These are phyloP conservation scores for Colletotrichum sp. DNA, from an alignment of 2,329 filamentous ascomycete species.

Conservation along the genomic window DNA sequence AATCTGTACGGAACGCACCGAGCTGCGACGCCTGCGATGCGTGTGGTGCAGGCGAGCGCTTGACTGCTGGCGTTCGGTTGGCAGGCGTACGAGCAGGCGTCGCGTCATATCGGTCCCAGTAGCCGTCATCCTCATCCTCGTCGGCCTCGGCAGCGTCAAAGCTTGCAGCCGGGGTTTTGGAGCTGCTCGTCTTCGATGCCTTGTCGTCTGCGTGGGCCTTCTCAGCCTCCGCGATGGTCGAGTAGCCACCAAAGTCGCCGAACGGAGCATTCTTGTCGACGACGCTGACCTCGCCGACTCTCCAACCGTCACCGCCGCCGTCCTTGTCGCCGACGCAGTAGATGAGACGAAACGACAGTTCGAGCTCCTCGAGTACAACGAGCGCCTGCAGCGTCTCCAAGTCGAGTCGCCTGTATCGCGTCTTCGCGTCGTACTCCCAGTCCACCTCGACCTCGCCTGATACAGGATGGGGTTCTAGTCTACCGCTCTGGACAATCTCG, in stretches of 20 bases:
- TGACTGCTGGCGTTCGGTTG: constrained; percentile 51
- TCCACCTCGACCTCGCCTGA: constrained; percentile 82
- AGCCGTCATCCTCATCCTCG: constrained; percentile 75
- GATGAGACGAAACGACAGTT: constrained; percentile 68
- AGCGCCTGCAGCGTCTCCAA: constrained; percentile 76
- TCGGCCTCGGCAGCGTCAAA: constrained; percentile 31
- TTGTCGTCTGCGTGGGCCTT: constrained; percentile 49
- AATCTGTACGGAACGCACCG: constrained; percentile 30
- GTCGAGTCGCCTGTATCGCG: constrained; percentile 72
- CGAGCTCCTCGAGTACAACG: constrained; percentile 65
- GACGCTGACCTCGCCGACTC: constrained; percentile 71
- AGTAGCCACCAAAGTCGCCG: constrained; percentile 53
- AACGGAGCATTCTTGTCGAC: constrained; percentile 64
- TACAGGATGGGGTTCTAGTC: constrained; percentile 79
- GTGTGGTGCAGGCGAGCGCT: constrained; percentile 66
- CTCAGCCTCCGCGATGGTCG: constrained; percentile 66
- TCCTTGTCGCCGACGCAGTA: constrained; percentile 72
- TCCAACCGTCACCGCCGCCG: constrained; percentile 70
- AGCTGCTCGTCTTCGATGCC: constrained; percentile 24
- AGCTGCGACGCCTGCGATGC: constrained; percentile 25
- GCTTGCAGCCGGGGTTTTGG: constrained; percentile 12
- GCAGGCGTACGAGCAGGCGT: constrained; percentile 64
- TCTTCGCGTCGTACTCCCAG: constrained; percentile 67
- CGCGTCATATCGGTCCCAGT: constrained; percentile 80
- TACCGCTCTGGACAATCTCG: constrained; percentile 65